A percentile compares a stretch with the other conserved stretches of the same genome.
Conservation (phyloP, 2,329 filamentous ascomycete species). For the Gaeumannomyces tritici region DNA sequence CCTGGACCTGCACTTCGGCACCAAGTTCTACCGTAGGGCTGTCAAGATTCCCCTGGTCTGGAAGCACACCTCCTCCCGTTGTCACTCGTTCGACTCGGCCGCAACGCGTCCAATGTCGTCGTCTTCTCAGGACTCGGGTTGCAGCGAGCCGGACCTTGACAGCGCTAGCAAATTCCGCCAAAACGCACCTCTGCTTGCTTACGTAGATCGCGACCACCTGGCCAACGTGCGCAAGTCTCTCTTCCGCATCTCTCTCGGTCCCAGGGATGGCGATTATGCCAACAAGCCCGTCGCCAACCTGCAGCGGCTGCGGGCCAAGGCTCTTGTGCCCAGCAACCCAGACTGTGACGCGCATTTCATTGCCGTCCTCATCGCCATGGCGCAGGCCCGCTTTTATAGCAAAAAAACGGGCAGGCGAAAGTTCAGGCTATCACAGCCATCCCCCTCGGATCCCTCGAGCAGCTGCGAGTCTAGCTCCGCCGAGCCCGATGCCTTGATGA, state of each 20-base stretch:
- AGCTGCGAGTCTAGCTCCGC: neutral
- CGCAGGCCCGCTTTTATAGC: constrained; percentile 42
- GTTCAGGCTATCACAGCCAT: neutral
- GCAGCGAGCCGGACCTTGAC: constrained; percentile 6
- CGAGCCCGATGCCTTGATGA: constrained; percentile 20
- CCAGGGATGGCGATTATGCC: constrained; percentile 18
- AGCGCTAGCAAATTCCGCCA: constrained; percentile 7
- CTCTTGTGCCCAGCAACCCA: constrained; percentile 33
- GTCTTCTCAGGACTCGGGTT: constrained; percentile 9
- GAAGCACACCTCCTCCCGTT: constrained; percentile 24
- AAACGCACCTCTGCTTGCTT: constrained; percentile 29
- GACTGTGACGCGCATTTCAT: constrained; percentile 44
- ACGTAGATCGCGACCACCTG: constrained; percentile 37
- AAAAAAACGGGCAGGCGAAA: constrained; percentile 6
- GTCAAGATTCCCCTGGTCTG: constrained; percentile 42
- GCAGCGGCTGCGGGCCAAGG: constrained; percentile 35
- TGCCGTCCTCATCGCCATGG: constrained; percentile 45
- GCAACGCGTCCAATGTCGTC: constrained; percentile 22
- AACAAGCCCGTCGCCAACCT: constrained; percentile 40
- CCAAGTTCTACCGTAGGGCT: constrained; percentile 30
- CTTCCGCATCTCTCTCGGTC: constrained; percentile 33
- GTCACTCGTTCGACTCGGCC: constrained; percentile 23
- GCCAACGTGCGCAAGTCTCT: constrained; percentile 33
- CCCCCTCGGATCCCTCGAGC: neutral
- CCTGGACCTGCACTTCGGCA: constrained; percentile 40